Base-by-base conservation (phyloP, 306 rosid species). In the Malus domestica region DNA sequence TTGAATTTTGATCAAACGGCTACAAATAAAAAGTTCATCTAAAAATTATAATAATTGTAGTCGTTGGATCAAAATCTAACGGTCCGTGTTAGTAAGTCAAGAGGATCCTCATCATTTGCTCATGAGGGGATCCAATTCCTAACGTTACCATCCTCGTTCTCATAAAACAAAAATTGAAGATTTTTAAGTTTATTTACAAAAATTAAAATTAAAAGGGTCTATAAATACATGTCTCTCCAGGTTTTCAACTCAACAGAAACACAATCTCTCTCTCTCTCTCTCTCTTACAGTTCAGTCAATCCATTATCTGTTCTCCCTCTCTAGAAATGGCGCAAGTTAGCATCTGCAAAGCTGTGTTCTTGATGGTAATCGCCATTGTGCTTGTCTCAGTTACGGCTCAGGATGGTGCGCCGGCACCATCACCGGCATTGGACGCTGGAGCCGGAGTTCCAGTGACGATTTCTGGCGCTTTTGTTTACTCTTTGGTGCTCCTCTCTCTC, bases 371-470 rank as follows among this genome's bases (percentile, higher is more conserved):
- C 20, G 54, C 82, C 40, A 40, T 70, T 70, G 82, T 79, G 71
- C 83, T 85, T 51, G 67, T 86, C 63, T 77, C 63, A 5, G 92
- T 67, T 22, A 54, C 44, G 29, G 87, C 83, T 2, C 83, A 86
- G 58, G 80, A 60, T 29, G 55, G 76, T 22, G 85, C 83, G 0
- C 87, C 83, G 0, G 84, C 92, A 0, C 92, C 90, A 0, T 62
- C 88, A 3, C 94, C 93, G 0, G 58, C 85, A 1, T 64, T 81
- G 72, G 83, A 77, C 1, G 52, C 73, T 18, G 95, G 92, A 74
- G 82, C 88, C 55, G 95, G 89, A 74, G 57, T 77, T 75, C 68
- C 79, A 44, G 76, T 81, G 59, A 83, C 84, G 2, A 62, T 75
- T 76, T 76, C 89, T 3, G 68, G 79, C 10, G 55, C 20, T 1